Percentiles rank a stretch among this genome's conserved stretches.
Evolutionary conservation across 805 yeast genomes (phyloP).

Genomic region (Torulaspora gathmanii): DNA sequence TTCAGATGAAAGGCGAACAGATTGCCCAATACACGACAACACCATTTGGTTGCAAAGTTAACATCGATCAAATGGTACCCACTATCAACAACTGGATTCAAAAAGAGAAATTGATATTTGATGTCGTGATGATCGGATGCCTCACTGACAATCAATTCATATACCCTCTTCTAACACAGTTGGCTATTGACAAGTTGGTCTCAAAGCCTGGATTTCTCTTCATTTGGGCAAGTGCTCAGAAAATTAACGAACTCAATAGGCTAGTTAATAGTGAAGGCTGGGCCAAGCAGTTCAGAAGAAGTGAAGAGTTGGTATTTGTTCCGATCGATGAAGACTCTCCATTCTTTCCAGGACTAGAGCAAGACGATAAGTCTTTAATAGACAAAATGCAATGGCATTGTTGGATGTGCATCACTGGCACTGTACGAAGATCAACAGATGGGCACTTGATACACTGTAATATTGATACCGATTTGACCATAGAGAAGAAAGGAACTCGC

Average conservation of each 20-base stretch:
- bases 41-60: slow-evolving; percentile 62
- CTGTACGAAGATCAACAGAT: slow-evolving; percentile 81
- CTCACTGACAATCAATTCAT: slow-evolving; percentile 69
- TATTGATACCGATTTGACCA: slow-evolving; percentile 79
- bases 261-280: slow-evolving; percentile 49
- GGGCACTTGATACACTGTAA: slow-evolving; percentile 85
- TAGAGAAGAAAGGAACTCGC: slow-evolving; percentile 47
- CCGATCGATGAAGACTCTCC: slow-evolving; percentile 64
- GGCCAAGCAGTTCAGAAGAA: slow-evolving; percentile 73
- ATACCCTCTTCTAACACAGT: slow-evolving; percentile 52
- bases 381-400: slow-evolving; percentile 91
- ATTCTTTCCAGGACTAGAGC: slow-evolving; percentile 55
- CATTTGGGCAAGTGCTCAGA: slow-evolving; percentile 80
- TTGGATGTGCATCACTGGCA: slow-evolving; percentile 96
- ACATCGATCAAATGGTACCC: slow-evolving; percentile 49
- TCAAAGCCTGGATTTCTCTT: slow-evolving; percentile 83
- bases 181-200: slow-evolving; percentile 70
- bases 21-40: slow-evolving; percentile 47
- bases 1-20: slow-evolving; percentile 60
- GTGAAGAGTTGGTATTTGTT: slow-evolving; percentile 83
- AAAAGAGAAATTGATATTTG: slow-evolving; percentile 60
- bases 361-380: slow-evolving; percentile 47
- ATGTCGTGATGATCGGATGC: slow-evolving; percentile 89
- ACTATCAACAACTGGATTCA: slow-evolving; percentile 59
- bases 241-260: slow-evolving; percentile 57